Percentiles rank a stretch among this genome's conserved stretches.
Evolutionary conservation across 2,329 filamentous ascomycete genomes (phyloP).

Genomic region (Xylaria sp.): DNA sequence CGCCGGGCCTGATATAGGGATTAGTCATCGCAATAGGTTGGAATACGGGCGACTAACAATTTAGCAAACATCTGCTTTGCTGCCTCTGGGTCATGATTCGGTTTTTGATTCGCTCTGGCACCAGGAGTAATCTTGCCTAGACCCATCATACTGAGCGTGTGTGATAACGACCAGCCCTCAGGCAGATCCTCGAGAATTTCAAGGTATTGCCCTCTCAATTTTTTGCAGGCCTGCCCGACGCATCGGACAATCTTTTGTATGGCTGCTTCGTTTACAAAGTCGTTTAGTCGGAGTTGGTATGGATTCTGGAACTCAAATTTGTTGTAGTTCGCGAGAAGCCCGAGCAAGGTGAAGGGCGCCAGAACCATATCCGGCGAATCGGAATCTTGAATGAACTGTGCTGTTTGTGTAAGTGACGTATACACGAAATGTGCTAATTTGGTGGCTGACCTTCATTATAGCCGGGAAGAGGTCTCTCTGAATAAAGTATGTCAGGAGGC

Average conservation of each 20-base stretch:
- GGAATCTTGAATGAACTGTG: constrained; percentile 82
- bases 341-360: constrained; percentile 83
- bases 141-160: constrained; percentile 84
- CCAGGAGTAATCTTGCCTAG: constrained; percentile 79
- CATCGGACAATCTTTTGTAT: constrained; percentile 84
- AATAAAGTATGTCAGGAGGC: constrained; percentile 92
- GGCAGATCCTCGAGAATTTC: constrained; percentile 89
- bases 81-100: constrained; percentile 77
- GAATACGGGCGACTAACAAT: constrained; percentile 66
- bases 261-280: constrained; percentile 91
- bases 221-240: constrained; percentile 76
- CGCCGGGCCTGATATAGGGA: constrained; percentile 69
- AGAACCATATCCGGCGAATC: constrained; percentile 71
- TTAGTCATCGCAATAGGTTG: constrained; percentile 38
- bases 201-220: constrained; percentile 78
- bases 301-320: constrained; percentile 99
- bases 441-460: constrained; percentile 81
- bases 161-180: constrained; percentile 86
- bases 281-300: constrained; percentile 88
- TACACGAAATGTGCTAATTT: not conserved
- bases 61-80: constrained; percentile 82
- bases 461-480: constrained; percentile 94
- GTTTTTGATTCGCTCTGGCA: constrained; percentile 66
- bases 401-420: constrained; percentile 37
- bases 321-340: constrained; percentile 95